Conservation (phyloP, 805 yeast genomes). For the Candida nanaspora region DNA sequence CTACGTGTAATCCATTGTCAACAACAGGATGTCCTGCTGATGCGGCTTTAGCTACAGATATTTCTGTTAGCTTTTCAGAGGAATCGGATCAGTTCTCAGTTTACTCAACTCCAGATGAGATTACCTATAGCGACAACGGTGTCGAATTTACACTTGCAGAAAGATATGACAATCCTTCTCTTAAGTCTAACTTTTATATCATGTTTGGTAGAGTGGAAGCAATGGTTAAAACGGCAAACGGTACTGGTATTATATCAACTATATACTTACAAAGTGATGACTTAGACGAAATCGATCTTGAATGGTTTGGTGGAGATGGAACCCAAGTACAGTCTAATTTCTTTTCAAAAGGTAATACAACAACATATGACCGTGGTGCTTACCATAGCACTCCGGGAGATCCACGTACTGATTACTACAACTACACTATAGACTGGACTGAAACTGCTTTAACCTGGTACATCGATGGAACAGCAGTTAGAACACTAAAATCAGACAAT, state of each 20-base stretch:
- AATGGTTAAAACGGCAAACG: constrained; percentile 62
- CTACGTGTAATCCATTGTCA: constrained; percentile 25
- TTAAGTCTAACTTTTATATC: constrained; percentile 71
- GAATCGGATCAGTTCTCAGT: constrained; percentile 37
- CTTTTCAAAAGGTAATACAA: constrained; percentile 74
- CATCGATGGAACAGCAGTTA: constrained; percentile 60
- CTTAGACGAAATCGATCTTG: constrained; percentile 83
- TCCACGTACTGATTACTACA: constrained; percentile 59
- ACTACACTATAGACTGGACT: constrained; percentile 83
- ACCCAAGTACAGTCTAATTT: constrained; percentile 71
- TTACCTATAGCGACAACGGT: constrained; percentile 51
- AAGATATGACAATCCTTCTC: constrained; percentile 70
- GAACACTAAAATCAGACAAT: constrained; percentile 50
- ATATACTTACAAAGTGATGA: constrained; percentile 79
- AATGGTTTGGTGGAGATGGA: constrained; percentile 78
- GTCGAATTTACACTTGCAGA: constrained; percentile 49
- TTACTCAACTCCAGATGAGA: constrained; percentile 34
- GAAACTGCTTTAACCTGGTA: constrained; percentile 59
- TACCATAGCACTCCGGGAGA: constrained; percentile 49
- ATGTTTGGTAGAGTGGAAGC: constrained; percentile 87
- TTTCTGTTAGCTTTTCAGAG: constrained; percentile 43
- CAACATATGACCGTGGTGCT: constrained; percentile 74
- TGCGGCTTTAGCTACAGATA: constrained; percentile 54
- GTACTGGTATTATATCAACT: constrained; percentile 74
- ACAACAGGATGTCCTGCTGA: constrained; percentile 30